phyloP scores from a whole-genome alignment of 208 protist species.

The Naegleria fowleri region DNA sequence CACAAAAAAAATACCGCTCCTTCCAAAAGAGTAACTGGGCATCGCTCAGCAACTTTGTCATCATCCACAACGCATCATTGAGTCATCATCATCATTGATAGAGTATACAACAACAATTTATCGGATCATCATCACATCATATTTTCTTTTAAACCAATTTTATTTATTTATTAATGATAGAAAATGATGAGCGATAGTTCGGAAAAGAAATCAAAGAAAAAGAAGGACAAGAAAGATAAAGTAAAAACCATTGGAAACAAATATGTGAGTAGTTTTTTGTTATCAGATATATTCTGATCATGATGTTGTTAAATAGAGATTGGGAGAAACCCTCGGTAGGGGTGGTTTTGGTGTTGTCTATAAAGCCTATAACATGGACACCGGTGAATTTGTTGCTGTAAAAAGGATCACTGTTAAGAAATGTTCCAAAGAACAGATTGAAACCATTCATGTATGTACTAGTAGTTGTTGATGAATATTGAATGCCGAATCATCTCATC shows the following conservation, averaged over 20 bases:
- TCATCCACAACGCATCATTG: too few relatives aligned
- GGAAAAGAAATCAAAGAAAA: neutral
- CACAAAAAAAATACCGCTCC: too few relatives aligned
- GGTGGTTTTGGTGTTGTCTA: conserved; percentile 59
- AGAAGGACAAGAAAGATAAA: neutral
- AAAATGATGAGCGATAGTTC: too few relatives aligned
- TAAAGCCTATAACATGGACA: conserved; percentile 51
- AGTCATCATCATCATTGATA: too few relatives aligned
- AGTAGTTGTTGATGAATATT: neutral
- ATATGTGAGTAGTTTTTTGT: neutral
- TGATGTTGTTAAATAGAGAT: neutral
- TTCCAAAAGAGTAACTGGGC: too few relatives aligned
- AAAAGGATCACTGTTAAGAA: conserved; percentile 50
- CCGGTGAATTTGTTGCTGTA: conserved; percentile 58
- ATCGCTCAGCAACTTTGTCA: too few relatives aligned
- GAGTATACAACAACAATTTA: too few relatives aligned
- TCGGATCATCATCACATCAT: too few relatives aligned
- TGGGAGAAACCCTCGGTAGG: conserved; percentile 39
- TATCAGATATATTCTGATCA: neutral
- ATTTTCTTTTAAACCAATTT: too few relatives aligned
- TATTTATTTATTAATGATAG: too few relatives aligned
- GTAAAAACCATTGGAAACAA: neutral
- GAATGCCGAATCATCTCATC: neutral
- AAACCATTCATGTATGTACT: conserved; percentile 35
- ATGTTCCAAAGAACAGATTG: conserved; percentile 43